These are phyloP conservation scores for Scedosporium boydii DNA, from an alignment of 2,329 filamentous ascomycete genomes.

Conservation along the genomic window DNA sequence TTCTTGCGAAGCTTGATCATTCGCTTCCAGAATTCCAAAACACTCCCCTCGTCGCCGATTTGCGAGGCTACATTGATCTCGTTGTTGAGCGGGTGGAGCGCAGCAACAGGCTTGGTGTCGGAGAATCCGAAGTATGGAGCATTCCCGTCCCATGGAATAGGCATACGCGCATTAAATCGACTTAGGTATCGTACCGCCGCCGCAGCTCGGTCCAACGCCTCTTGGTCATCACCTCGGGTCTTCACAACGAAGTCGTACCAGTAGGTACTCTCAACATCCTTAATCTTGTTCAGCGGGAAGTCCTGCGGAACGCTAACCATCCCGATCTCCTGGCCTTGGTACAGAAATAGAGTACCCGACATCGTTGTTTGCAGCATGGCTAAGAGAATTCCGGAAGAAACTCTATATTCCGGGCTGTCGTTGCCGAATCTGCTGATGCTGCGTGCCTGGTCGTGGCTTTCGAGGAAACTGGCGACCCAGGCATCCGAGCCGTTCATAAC, in stretches of 20 bases:
- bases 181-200: conserved; percentile 45
- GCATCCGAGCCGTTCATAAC: conserved; percentile 50
- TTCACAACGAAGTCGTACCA: conserved; percentile 25
- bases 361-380: conserved; percentile 47
- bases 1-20: conserved; percentile 52
- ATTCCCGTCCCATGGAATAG: conserved; percentile 63
- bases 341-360: conserved; percentile 56
- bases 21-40: conserved; percentile 52
- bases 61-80: conserved; percentile 53
- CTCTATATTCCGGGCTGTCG: conserved; percentile 37
- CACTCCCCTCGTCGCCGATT: conserved; percentile 33
- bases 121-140: conserved; percentile 49
- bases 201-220: conserved; percentile 25
- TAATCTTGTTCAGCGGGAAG: conserved; percentile 57
- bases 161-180: conserved; percentile 61
- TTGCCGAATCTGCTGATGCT: conserved; percentile 44
- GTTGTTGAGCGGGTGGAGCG: conserved; percentile 51
- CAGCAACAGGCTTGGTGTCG: conserved; percentile 56
- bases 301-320: conserved; percentile 53
- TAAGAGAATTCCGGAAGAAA: conserved; percentile 48
- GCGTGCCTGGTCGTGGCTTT: conserved; percentile 59
- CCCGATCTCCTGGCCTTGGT: conserved; percentile 62
- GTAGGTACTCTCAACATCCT: conserved; percentile 52
- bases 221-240: conserved; percentile 24
- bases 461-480: conserved; percentile 56